These are phyloP conservation scores for Tephrocybe sp. DNA, from an alignment of 768 basidiomycete species.

Conservation along the genomic window DNA sequence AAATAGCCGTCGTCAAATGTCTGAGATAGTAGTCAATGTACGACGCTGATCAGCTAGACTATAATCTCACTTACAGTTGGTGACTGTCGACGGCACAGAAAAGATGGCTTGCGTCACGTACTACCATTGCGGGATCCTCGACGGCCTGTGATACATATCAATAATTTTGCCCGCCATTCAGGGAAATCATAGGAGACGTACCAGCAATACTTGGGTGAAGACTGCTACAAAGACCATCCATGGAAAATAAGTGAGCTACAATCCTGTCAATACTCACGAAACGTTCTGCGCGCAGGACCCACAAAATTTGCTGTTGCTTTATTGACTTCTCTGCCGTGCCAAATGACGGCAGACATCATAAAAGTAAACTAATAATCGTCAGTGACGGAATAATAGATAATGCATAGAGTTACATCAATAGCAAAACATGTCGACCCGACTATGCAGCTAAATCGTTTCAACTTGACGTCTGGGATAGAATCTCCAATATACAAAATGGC, in stretches of 20 bases:
- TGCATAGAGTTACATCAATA: conserved; percentile 2
- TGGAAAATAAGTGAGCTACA: conserved; percentile 3
- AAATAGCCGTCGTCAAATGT: neutral
- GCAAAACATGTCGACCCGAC: conserved; percentile 10
- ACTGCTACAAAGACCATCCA: neutral
- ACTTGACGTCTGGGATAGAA: neutral
- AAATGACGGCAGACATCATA: neutral
- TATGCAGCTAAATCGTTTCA: conserved; percentile 4
- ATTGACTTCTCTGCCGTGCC: neutral
- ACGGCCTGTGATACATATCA: neutral
- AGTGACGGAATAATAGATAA: neutral
- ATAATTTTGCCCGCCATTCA: neutral
- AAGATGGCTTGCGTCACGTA: neutral
- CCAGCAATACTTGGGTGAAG: neutral
- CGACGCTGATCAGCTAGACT: no score
- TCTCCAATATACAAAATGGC: neutral
- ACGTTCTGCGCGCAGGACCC: neutral
- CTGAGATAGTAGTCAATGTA: neutral
- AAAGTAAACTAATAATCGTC: neutral
- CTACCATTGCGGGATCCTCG: neutral
- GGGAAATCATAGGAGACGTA: neutral
- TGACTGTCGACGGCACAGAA: conserved; percentile 1
- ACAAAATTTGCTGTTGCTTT: neutral
- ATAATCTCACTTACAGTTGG: neutral
- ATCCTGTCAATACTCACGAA: neutral